Evolutionary conservation across 345 rosid species (phyloP), one percentile per base, ranked within the genome.

Genomic region (Heritiera fomes): DNA sequence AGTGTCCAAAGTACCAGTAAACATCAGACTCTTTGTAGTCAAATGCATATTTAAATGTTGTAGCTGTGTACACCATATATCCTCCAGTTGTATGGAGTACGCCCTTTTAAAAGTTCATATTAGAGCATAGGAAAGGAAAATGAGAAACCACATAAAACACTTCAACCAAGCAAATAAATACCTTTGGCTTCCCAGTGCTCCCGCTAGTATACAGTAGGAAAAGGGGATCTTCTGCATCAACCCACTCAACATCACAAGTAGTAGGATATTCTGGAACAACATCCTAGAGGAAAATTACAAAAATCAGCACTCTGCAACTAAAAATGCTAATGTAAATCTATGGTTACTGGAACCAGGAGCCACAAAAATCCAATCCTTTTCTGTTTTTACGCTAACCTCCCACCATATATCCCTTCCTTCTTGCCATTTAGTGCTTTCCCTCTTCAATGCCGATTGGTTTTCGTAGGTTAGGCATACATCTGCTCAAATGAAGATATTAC

Each of bases 121-220:
- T 65, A 77, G 69, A 79, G 79, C 49, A 83, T 17, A 49, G n/a
- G 2, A 78, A 41, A 49, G 69, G 23, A 77, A 43, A 80, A 65
- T 58, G 58, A 65, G 71, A 75, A 20, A 62, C 53, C 38, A 56
- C 17, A 43, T 49, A 46, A 60, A 67, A 34, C 45, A 15, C 72
- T 71, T 66, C 32, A 77, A 76, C 43, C 7, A 69, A 56, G 30
- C 67, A 75, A 63, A 50, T 53, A 80, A 1, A 45, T 81, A 92
- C 99, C 99, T 96, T 96, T 50, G 99, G 99, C 84, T 96, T 96
- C 77, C 99, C 99, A 0, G 99, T 96, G 88, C 99, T 96, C 80
- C 99, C 99, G 78, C 99, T 96, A 50, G 99, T 96, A 82, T 96
- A 96, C 65, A 96, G 91, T 79, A 96, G 89, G 84, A 94, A 96